phyloP scores from a whole-genome alignment of 2,329 filamentous ascomycete genomes.

The Nemania sp. region DNA sequence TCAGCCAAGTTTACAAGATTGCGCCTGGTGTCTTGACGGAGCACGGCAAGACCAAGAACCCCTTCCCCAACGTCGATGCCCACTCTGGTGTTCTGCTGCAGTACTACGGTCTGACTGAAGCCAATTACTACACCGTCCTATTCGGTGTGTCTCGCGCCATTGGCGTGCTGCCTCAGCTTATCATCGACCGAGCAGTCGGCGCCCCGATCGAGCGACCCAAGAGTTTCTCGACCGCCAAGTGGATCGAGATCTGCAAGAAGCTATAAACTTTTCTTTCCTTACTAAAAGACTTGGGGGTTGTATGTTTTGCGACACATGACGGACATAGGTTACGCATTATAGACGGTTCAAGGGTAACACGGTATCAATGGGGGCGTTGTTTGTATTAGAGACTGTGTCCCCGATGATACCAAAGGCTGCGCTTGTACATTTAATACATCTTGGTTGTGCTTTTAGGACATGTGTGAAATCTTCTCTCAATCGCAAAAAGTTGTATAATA shows the following conservation, averaged over 20 bases:
- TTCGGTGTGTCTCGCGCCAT: slow-evolving; percentile 98
- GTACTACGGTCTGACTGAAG: slow-evolving; percentile 98
- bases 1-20: slow-evolving; percentile 99
- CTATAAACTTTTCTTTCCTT: slow-evolving; percentile 61
- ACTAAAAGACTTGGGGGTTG: slow-evolving; percentile 22
- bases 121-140: slow-evolving; percentile 99
- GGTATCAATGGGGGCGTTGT: slow-evolving; percentile 36
- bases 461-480: slow-evolving; percentile 1
- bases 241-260: slow-evolving; percentile 90
- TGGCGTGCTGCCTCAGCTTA: slow-evolving; percentile 97
- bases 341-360: slow-evolving; percentile 37
- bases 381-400: slow-evolving; percentile 36
- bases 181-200: slow-evolving; percentile 97
- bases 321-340: slow-evolving; percentile 38
- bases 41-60: slow-evolving; percentile 99
- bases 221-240: slow-evolving; percentile 97
- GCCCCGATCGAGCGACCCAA: slow-evolving; percentile 98
- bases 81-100: slow-evolving; percentile 99
- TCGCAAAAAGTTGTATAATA: slow-evolving; percentile 10
- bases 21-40: slow-evolving; percentile 95
- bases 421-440: slow-evolving; percentile 40
- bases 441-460: slow-evolving; percentile 34
- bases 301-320: slow-evolving; percentile 29
- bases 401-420: slow-evolving; percentile 41
- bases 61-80: slow-evolving; percentile 97